A percentile compares a stretch with the other conserved stretches of the same genome.
phyloP scores from a whole-genome alignment of 2,329 filamentous ascomycete species.

The Aspergillus vadensis region DNA sequence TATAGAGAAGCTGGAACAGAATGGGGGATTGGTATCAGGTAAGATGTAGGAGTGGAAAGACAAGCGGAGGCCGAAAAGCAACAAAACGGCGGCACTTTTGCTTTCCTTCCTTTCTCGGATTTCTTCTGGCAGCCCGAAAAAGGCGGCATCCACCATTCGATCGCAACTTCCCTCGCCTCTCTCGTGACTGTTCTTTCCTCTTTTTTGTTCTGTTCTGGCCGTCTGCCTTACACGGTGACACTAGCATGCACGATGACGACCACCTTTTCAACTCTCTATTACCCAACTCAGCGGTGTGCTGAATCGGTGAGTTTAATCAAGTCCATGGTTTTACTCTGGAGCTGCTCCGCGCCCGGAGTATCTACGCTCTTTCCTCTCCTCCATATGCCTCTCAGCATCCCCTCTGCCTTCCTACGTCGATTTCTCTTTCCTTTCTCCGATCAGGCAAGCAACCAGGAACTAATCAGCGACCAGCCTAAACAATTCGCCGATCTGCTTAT shows the following conservation, averaged over 20 bases:
- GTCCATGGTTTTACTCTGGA: not conserved
- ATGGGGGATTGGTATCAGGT: not conserved
- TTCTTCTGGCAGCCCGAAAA: not conserved
- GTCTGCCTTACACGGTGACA: not conserved
- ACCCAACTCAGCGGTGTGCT: not conserved
- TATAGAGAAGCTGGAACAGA: not conserved
- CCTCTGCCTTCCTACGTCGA: not conserved
- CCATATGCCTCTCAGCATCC: not conserved
- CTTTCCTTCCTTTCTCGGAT: not conserved
- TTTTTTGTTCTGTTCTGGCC: not conserved
- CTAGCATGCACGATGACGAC: not conserved
- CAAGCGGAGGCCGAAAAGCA: not conserved
- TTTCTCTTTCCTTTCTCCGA: not conserved
- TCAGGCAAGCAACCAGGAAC: not conserved
- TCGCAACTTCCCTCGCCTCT: not conserved
- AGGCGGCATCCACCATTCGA: constrained; percentile 1
- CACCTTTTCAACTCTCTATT: not conserved
- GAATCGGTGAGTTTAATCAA: not conserved
- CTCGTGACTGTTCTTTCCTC: not conserved
- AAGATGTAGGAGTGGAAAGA: not conserved
- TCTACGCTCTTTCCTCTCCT: not conserved
- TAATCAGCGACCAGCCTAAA: not conserved
- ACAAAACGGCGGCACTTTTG: not conserved
- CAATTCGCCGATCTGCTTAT: not conserved
- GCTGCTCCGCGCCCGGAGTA: not conserved